Evolutionary conservation across 352 stramenopile genomes (phyloP), one percentile per base, ranked within the genome.

Genomic region (Pythium volutum): DNA sequence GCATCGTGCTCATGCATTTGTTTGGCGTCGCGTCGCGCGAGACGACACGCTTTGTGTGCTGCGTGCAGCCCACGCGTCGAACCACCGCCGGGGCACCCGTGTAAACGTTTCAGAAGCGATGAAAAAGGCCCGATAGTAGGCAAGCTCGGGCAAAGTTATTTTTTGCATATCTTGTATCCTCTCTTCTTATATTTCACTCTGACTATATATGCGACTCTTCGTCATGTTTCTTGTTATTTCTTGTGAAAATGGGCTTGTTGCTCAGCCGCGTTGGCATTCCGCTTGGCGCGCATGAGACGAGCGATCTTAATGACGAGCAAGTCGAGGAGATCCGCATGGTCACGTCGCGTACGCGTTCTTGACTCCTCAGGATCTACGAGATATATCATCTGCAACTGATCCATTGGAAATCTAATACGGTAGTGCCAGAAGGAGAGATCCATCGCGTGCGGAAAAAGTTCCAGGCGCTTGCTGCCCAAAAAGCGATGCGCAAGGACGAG

Each of bases 281-380:
- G 27, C 25, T 63, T 12, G 20, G 25, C 41, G 23, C 47, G 14
- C 23, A 36, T 39, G 57, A 66, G 7, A 50, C 12, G 9, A 61
- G 71, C 47, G 79, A 89, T 45, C 39, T 89, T 22, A 79, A 55
- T 45, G 75, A 85, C 12, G 79, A 89, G 41, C 69, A 79, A 63
- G 60, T 86, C 20, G 75, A 89, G 46, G 79, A 86, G 46, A 74
- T 84, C 42, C 69, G 65, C 52, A 87, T 88, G 79, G 69, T 81
- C 61, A 87, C 77, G 6, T 73, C 76, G 27, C 57, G 79, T 88
- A 58, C 20, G 72, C 68, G 14, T 51, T 5, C 2, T 33, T 20
- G 36, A 20, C 36, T 18, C 22, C 10, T 25, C 16, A 31, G 29
- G 14, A 39, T 22, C 20, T 4, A 15, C 8, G 31, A 36, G 31